Conservation (phyloP, 768 basidiomycete species). For the Neoboletus magnificus region DNA sequence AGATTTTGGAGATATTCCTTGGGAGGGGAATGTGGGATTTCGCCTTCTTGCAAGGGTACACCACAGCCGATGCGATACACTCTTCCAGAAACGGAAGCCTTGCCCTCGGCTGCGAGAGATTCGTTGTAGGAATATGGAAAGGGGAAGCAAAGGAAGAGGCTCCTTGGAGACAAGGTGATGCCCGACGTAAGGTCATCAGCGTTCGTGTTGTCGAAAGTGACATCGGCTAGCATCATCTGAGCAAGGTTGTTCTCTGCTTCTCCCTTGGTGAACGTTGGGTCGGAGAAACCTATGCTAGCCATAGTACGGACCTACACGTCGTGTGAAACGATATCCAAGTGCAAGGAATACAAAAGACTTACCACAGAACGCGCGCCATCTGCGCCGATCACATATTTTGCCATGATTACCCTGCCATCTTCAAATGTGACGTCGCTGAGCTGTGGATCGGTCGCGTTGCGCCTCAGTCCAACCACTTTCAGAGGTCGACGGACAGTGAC, state of each 20-base stretch:
- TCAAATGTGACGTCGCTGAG: constrained; percentile 45
- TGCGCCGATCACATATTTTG: constrained; percentile 49
- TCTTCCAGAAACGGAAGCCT: constrained; percentile 2
- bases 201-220: constrained; percentile 30
- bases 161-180: constrained; percentile 27
- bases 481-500: constrained; percentile 37
- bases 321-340: neutral
- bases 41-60: constrained; percentile 34
- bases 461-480: constrained; percentile 39
- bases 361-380: constrained; percentile 50
- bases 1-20: constrained; percentile 43
- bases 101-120: constrained; percentile 9
- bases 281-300: constrained; percentile 41
- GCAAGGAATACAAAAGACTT: constrained; percentile 8
- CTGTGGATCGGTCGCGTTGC: constrained; percentile 25
- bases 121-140: constrained; percentile 33
- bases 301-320: constrained; percentile 39
- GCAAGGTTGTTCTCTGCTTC: constrained; percentile 28
- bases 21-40: constrained; percentile 36
- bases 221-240: constrained; percentile 48
- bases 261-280: constrained; percentile 35
- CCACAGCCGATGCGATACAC: constrained; percentile 42
- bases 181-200: constrained; percentile 7
- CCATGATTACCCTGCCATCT: constrained; percentile 39
- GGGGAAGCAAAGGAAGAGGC: constrained; percentile 36